These are phyloP conservation scores for Ogataea nakhonphanomensis DNA, from an alignment of 805 yeast species.

Conservation along the genomic window DNA sequence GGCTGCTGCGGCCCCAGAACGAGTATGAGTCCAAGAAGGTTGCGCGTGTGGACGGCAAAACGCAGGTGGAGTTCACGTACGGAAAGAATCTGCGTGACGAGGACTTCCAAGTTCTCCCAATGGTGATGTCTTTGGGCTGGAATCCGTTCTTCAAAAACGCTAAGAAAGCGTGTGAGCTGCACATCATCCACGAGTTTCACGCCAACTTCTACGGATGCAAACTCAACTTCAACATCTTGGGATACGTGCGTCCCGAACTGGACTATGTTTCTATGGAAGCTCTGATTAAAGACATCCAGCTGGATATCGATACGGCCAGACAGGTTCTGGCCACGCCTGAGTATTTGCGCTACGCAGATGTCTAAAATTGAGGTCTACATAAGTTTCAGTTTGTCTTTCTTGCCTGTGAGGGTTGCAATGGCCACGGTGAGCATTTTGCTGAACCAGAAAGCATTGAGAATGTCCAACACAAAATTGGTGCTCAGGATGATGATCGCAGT, in stretches of 20 bases:
- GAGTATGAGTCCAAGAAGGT: conserved; percentile 15
- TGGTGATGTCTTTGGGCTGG: conserved; percentile 96
- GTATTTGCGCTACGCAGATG: conserved; percentile 34
- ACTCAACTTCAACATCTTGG: conserved; percentile 68
- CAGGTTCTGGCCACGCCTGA: conserved; percentile 42
- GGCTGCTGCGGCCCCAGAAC: conserved; percentile 17
- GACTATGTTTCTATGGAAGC: conserved; percentile 81
- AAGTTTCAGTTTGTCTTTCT: conserved; percentile 30
- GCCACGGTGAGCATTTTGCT: conserved; percentile 37
- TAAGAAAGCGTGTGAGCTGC: conserved; percentile 81
- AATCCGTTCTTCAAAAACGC: conserved; percentile 86
- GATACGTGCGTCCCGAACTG: conserved; percentile 88
- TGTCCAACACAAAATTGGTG: conserved; percentile 33
- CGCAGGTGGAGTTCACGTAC: conserved; percentile 53
- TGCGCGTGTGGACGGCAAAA: conserved; percentile 35
- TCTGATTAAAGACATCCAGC: conserved; percentile 74
- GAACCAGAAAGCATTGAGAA: conserved; percentile 37
- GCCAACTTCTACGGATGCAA: conserved; percentile 78
- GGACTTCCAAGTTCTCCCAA: conserved; percentile 56
- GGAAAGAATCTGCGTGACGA: conserved; percentile 52
- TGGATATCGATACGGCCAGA: conserved; percentile 70
- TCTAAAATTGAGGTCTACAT: conserved; percentile 23
- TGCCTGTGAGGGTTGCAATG: conserved; percentile 31
- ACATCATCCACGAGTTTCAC: conserved; percentile 70
- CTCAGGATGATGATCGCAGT: conserved; percentile 29